phyloP scores from a whole-genome alignment of 495 filamentous ascomycete species.

The Paragyromitra xinjiangensis region DNA sequence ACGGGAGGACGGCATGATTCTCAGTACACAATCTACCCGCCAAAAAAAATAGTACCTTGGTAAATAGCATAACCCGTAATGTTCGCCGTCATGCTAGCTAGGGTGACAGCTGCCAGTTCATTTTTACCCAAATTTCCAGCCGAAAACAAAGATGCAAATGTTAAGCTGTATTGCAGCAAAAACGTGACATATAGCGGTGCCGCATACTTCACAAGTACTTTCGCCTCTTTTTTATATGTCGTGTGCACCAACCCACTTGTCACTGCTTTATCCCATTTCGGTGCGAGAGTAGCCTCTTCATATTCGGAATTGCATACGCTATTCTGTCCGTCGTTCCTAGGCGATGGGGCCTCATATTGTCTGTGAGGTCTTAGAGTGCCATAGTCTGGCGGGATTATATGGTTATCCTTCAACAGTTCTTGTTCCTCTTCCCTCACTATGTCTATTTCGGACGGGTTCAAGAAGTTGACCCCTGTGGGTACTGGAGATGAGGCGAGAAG shows the following conservation, averaged over 20 bases:
- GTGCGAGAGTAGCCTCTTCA: conserved; percentile 58
- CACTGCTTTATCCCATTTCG: conserved; percentile 83
- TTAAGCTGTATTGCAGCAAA: conserved; percentile 75
- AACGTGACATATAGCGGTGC: conserved; percentile 73
- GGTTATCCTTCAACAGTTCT: conserved; percentile 65
- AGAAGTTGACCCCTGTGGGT: conserved; percentile 62
- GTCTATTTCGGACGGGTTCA: conserved; percentile 70
- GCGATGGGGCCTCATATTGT: not conserved
- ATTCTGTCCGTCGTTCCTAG: not conserved
- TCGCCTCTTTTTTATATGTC: conserved; percentile 82
- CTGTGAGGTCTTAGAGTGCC: conserved; percentile 19
- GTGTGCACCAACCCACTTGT: conserved; percentile 76
- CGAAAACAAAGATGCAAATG: conserved; percentile 72
- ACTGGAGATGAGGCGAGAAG: conserved; percentile 54
- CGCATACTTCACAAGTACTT: conserved; percentile 70
- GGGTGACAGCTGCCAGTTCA: conserved; percentile 71
- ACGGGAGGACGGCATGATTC: not conserved
- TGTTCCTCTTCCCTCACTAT: conserved; percentile 76
- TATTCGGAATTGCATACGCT: conserved; percentile 60
- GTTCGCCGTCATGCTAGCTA: conserved; percentile 76
- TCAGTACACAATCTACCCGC: not conserved
- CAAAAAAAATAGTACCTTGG: conserved; percentile 61
- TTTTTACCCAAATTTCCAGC: conserved; percentile 71
- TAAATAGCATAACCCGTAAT: conserved; percentile 77
- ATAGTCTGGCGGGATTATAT: conserved; percentile 38